Evolutionary conservation across 352 stramenopile species (phyloP).

Genomic region (Phytophthora uliginosa): DNA sequence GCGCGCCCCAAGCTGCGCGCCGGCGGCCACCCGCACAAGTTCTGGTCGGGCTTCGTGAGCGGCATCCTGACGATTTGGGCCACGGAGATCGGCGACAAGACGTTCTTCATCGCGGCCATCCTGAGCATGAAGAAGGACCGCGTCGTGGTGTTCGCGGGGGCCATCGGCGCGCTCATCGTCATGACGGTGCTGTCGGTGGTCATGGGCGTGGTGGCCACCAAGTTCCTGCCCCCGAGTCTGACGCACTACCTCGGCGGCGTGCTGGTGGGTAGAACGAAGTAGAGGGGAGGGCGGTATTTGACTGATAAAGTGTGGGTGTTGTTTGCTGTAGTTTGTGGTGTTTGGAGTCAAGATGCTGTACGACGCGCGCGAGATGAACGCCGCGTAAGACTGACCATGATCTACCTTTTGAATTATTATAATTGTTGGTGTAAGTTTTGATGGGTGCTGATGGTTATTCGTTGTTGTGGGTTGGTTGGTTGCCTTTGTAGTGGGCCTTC

Average conservation of each 20-base stretch:
- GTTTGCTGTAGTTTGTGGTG: conserved; percentile 93
- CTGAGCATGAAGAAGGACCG: conserved; percentile 97
- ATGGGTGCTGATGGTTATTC: neutral
- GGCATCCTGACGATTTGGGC: conserved; percentile 97
- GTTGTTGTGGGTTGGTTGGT: neutral
- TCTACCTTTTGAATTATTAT: no score
- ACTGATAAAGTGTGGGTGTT: neutral
- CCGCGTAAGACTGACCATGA: conserved; percentile 50
- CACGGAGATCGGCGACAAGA: conserved; percentile 99
- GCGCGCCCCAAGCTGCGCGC: conserved; percentile 43
- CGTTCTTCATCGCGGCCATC: conserved; percentile 99
- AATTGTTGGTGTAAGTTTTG: neutral
- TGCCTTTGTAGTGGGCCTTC: conserved; percentile 64
- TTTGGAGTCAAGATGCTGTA: conserved; percentile 97
- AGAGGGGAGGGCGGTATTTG: neutral
- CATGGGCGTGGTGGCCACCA: conserved; percentile 97
- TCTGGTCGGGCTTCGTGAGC: conserved; percentile 90
- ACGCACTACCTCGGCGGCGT: conserved; percentile 98
- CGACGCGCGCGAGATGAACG: conserved; percentile 86
- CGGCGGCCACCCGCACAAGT: conserved; percentile 66
- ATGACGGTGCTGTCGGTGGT: conserved; percentile 99
- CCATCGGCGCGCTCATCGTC: conserved; percentile 95
- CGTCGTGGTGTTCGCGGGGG: conserved; percentile 96
- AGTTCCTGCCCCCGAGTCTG: conserved; percentile 94
- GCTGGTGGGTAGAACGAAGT: conserved; percentile 48